A percentile compares a stretch with the other conserved stretches of the same genome.
Evolutionary conservation across 208 protist genomes (phyloP).

Genomic region (Acanthamoeba triangularis): DNA sequence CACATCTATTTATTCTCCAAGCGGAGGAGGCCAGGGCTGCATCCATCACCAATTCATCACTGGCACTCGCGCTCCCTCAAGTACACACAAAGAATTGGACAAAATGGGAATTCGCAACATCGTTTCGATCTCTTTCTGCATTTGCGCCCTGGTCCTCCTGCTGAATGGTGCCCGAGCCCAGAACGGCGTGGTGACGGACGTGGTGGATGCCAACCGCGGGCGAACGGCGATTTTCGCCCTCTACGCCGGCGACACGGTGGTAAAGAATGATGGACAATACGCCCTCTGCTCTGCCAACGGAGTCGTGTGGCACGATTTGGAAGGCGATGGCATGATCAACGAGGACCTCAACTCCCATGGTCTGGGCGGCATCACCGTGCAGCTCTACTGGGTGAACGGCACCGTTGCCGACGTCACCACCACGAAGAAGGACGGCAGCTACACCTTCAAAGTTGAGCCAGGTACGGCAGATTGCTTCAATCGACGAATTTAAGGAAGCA

Average conservation of each 20-base stretch:
- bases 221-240: constrained; percentile 45
- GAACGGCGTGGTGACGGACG: constrained; percentile 17
- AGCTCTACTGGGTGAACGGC: constrained; percentile 37
- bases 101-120: background rate
- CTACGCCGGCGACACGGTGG: constrained; percentile 45
- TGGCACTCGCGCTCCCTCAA: background rate
- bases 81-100: background rate
- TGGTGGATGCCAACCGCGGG: constrained; percentile 17
- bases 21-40: background rate
- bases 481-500: background rate
- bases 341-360: background rate
- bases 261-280: constrained; percentile 62
- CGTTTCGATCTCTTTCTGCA: constrained; percentile 28
- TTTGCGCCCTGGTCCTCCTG: background rate
- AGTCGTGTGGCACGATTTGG: constrained; percentile 59
- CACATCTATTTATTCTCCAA: background rate
- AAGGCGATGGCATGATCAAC: constrained; percentile 64
- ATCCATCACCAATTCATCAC: background rate
- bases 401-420: constrained; percentile 20
- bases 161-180: background rate
- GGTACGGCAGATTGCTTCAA: background rate
- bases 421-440: constrained; percentile 55
- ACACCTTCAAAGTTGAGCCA: constrained; percentile 66
- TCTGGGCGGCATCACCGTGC: background rate
- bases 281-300: constrained; percentile 70